Conservation (phyloP, 1,284 basidiomycete genomes). For the Tilletia indica region DNA sequence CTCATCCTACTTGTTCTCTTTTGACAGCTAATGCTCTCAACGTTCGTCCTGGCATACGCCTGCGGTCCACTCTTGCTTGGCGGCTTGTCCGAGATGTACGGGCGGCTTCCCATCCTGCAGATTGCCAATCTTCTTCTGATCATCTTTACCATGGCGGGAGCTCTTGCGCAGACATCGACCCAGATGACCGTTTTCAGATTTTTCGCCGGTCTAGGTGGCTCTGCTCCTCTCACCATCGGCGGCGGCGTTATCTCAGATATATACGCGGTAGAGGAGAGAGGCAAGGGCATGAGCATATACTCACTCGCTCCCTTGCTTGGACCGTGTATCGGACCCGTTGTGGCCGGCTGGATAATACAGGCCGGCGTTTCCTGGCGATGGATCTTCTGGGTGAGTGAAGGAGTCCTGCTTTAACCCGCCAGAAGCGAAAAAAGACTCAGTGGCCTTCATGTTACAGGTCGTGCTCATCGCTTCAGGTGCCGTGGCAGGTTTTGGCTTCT, state of each 20-base stretch:
- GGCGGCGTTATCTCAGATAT: conserved; percentile 72
- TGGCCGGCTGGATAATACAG: conserved; percentile 63
- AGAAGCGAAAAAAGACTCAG: neutral
- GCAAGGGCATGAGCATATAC: conserved; percentile 53
- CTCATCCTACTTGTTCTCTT: neutral
- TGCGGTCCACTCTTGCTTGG: conserved; percentile 42
- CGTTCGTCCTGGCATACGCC: conserved; percentile 47
- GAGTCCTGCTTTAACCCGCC: conserved; percentile 55
- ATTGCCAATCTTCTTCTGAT: conserved; percentile 44
- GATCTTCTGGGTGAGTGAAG: conserved; percentile 59
- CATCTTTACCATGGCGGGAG: conserved; percentile 28
- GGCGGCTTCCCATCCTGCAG: conserved; percentile 46
- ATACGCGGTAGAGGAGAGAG: conserved; percentile 64
- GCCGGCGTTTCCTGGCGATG: conserved; percentile 56
- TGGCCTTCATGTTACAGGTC: neutral
- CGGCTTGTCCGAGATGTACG: conserved; percentile 65
- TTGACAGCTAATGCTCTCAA: conserved; percentile 36
- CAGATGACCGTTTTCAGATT: conserved; percentile 38
- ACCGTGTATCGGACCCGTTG: conserved; percentile 58
- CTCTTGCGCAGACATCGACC: conserved; percentile 15
- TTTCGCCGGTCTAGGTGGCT: conserved; percentile 50
- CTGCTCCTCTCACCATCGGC: conserved; percentile 49
- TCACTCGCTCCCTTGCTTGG: conserved; percentile 62
- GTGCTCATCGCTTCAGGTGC: conserved; percentile 16
- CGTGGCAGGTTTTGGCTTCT: conserved; percentile 36